Conservation (phyloP, 768 basidiomycete genomes). For the Mycena metata region DNA sequence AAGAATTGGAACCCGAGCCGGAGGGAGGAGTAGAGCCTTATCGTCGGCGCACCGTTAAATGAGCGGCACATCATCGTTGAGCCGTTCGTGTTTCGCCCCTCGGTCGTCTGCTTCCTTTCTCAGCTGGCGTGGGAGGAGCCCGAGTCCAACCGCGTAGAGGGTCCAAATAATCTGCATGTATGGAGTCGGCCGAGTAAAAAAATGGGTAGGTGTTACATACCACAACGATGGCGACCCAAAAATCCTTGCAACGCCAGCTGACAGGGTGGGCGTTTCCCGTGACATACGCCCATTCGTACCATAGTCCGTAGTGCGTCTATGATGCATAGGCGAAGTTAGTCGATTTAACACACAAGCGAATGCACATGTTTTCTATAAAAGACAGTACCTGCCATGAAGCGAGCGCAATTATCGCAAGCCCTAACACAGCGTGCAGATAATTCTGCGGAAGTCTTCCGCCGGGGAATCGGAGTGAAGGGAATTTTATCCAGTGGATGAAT, state of each 20-base stretch:
- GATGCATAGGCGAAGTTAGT: too few relatives aligned
- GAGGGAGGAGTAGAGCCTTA: too few relatives aligned
- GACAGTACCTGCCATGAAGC: slow-evolving; percentile 46
- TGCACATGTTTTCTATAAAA: too few relatives aligned
- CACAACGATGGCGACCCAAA: slow-evolving; percentile 41
- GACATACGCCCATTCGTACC: slow-evolving; percentile 42
- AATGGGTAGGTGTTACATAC: too few relatives aligned
- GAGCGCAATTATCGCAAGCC: slow-evolving; percentile 52
- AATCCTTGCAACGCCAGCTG: slow-evolving; percentile 32
- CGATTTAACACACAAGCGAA: too few relatives aligned
- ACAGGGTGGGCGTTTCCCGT: slow-evolving; percentile 37
- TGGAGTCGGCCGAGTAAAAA: too few relatives aligned
- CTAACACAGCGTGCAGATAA: slow-evolving; percentile 47
- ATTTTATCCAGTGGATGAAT: slow-evolving; percentile 55
- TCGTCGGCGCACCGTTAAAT: slow-evolving; percentile 1
- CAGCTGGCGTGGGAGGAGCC: slow-evolving; percentile 47
- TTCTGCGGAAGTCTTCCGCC: slow-evolving; percentile 46
- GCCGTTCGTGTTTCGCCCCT: slow-evolving; percentile 12
- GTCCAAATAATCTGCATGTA: slow-evolving; percentile 44
- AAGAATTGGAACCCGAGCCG: too few relatives aligned
- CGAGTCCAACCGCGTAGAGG: slow-evolving; percentile 46
- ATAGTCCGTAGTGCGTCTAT: slow-evolving; percentile 47
- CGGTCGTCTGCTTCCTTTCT: slow-evolving; percentile 41
- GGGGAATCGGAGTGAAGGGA: slow-evolving; percentile 40
- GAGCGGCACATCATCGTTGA: slow-evolving; percentile 7